These are phyloP conservation scores for Mycena floridula DNA, from an alignment of 768 basidiomycete genomes.

Conservation along the genomic window DNA sequence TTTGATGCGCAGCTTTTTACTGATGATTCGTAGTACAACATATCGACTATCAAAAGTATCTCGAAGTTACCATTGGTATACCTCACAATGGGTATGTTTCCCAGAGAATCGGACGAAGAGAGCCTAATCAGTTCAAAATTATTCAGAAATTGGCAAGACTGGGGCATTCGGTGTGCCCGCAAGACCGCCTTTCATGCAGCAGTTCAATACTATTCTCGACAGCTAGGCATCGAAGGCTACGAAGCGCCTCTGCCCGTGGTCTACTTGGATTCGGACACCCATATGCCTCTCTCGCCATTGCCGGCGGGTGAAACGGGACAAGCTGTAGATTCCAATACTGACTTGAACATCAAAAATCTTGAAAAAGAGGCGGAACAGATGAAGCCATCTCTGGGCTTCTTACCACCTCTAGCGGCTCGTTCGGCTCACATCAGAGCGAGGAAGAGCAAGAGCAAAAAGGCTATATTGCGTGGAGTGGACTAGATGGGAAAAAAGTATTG, in stretches of 20 bases:
- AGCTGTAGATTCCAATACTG: neutral
- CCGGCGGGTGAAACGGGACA: too few species aligned
- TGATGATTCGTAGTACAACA: too few species aligned
- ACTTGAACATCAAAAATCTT: neutral
- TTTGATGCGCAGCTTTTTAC: too few species aligned
- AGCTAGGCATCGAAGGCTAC: conserved; percentile 59
- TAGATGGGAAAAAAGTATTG: too few species aligned
- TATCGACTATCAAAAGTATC: conserved; percentile 58
- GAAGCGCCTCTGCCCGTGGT: conserved; percentile 58
- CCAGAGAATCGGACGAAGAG: neutral
- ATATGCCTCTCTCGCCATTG: conserved; percentile 7
- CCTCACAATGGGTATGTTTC: conserved; percentile 40
- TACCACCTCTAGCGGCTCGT: conserved; percentile 34
- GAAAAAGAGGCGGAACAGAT: conserved; percentile 3
- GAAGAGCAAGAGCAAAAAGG: conserved; percentile 37
- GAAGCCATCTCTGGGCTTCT: conserved; percentile 37
- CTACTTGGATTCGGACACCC: conserved; percentile 30
- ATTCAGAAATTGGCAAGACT: conserved; percentile 49
- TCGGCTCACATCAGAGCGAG: conserved; percentile 28
- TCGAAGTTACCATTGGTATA: conserved; percentile 67
- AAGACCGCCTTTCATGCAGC: conserved; percentile 80
- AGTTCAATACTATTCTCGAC: conserved; percentile 62
- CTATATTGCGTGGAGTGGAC: conserved; percentile 31
- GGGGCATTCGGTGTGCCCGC: conserved; percentile 54
- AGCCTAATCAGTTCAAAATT: neutral